phyloP scores from a whole-genome alignment of 371 early-diverging fungal species.

The Apophysomyces ossiformis region DNA sequence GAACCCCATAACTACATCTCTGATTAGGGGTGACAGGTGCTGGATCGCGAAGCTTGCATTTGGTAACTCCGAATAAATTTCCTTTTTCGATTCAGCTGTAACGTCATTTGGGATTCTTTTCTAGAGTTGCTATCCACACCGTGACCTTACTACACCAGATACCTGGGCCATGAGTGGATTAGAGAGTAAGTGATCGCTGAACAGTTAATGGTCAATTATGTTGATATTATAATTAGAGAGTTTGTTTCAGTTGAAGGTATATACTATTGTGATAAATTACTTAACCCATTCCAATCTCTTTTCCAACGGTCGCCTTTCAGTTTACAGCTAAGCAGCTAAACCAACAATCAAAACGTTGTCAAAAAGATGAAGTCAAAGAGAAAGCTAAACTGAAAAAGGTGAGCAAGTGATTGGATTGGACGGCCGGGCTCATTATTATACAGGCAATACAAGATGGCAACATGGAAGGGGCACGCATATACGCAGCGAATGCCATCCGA shows the following conservation, averaged over 20 bases:
- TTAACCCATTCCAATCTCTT: not conserved
- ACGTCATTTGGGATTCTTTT: too few species aligned
- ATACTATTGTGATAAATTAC: not conserved
- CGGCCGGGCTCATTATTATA: not conserved
- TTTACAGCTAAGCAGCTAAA: constrained; percentile 92
- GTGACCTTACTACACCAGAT: too few species aligned
- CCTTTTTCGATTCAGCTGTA: too few species aligned
- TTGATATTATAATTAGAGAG: constrained; percentile 46
- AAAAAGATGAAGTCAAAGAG: constrained; percentile 85
- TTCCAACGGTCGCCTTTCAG: constrained; percentile 46
- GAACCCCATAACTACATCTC: too few species aligned
- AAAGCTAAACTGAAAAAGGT: constrained; percentile 91
- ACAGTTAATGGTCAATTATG: not conserved
- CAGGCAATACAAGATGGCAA: constrained; percentile 94
- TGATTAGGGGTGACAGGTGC: too few species aligned
- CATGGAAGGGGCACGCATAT: constrained; percentile 92
- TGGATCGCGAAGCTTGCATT: too few species aligned
- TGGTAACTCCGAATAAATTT: too few species aligned
- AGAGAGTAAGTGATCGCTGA: not conserved
- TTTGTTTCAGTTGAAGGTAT: constrained; percentile 75
- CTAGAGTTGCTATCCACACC: too few species aligned
- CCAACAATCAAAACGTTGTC: constrained; percentile 82
- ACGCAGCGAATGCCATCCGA: constrained; percentile 96
- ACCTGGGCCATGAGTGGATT: constrained; percentile 5
- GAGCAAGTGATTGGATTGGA: not conserved